A percentile compares a stretch with the other conserved stretches of the same genome.
Conservation (phyloP, 495 filamentous ascomycete species). For the Aspergillus sparsus region DNA sequence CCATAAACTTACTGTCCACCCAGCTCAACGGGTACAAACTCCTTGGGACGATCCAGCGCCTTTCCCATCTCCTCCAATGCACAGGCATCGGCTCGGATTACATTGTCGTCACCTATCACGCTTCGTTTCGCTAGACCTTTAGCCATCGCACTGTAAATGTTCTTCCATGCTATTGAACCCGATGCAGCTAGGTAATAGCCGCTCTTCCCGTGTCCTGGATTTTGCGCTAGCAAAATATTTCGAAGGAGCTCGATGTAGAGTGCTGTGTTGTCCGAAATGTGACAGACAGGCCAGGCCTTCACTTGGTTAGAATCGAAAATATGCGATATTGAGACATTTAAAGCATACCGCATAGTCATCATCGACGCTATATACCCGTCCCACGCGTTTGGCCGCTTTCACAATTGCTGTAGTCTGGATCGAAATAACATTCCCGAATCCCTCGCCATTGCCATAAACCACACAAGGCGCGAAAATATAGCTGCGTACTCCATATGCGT, state of each 20-base stretch:
- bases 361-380: slow-evolving; percentile 43
- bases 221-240: slow-evolving; percentile 39
- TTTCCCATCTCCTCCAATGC: slow-evolving; percentile 39
- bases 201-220: slow-evolving; percentile 40
- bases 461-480: slow-evolving; percentile 52
- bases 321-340: background rate
- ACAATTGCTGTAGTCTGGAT: slow-evolving; percentile 53
- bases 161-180: slow-evolving; percentile 49
- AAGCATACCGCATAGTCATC: slow-evolving; percentile 32
- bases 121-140: slow-evolving; percentile 38
- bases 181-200: slow-evolving; percentile 54
- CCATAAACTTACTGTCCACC: slow-evolving; percentile 41
- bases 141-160: slow-evolving; percentile 46
- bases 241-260: slow-evolving; percentile 47
- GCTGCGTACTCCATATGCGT: slow-evolving; percentile 39
- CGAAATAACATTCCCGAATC: slow-evolving; percentile 51
- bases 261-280: slow-evolving; percentile 44
- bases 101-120: slow-evolving; percentile 34
- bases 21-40: slow-evolving; percentile 37
- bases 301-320: background rate
- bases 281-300: slow-evolving; percentile 52
- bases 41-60: slow-evolving; percentile 31
- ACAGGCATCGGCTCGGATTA: slow-evolving; percentile 34
- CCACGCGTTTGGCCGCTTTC: slow-evolving; percentile 36
- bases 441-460: slow-evolving; percentile 48